Evolutionary conservation across 257 asterid genomes (phyloP).

Genomic region (Lithospermum erythrorhizon): DNA sequence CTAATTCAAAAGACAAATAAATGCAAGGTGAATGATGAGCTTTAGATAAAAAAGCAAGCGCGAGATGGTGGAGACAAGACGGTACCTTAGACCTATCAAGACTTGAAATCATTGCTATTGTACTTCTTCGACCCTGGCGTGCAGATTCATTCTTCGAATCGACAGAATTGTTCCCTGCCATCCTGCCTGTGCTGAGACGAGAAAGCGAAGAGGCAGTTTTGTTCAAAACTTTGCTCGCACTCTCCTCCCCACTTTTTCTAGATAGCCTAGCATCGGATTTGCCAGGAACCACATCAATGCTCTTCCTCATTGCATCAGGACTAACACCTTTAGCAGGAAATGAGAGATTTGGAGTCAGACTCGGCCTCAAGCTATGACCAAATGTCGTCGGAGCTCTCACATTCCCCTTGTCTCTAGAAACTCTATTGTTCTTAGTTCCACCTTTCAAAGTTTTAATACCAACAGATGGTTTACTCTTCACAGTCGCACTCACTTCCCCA

Average conservation of each 20-base stretch:
- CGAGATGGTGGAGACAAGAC: neutral
- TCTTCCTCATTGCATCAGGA: constrained; percentile 43
- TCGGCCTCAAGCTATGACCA: constrained; percentile 31
- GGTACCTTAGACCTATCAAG: constrained; percentile 32
- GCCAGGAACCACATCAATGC: constrained; percentile 37
- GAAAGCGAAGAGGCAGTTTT: constrained; percentile 16
- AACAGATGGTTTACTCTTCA: constrained; percentile 18
- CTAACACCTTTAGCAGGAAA: constrained; percentile 43
- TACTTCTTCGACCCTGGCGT: constrained; percentile 23
- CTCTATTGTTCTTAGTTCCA: constrained; percentile 25
- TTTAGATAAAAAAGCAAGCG: neutral
- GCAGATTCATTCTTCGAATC: constrained; percentile 4
- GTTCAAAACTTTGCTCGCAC: constrained; percentile 28
- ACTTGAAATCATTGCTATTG: constrained; percentile 31
- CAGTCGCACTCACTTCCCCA: constrained; percentile 16
- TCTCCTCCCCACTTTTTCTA: constrained; percentile 25
- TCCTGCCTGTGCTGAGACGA: constrained; percentile 9
- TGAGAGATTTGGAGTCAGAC: constrained; percentile 49
- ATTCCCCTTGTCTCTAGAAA: constrained; percentile 25
- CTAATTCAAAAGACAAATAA: constrained; percentile 18
- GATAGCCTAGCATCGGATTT: constrained; percentile 30
- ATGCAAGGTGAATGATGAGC: neutral
- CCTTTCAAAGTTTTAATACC: constrained; percentile 8
- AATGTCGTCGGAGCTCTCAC: constrained; percentile 33
- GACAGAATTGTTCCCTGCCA: constrained; percentile 7